Conservation (phyloP, 1,139 yeast species). For the Yamadazyma kanchanaburiensis region DNA sequence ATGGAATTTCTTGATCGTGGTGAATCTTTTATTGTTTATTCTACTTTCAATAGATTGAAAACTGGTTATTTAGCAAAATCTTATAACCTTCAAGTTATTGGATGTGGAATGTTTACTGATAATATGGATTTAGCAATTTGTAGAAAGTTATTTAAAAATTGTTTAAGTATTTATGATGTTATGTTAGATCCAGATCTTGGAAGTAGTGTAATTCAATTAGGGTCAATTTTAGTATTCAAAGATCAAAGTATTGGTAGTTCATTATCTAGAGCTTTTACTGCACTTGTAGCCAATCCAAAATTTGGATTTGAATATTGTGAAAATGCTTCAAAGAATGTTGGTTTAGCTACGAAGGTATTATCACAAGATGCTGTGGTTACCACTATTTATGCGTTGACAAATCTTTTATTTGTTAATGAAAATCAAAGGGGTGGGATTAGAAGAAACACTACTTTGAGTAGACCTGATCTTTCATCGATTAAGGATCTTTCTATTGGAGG, state of each 20-base stretch:
- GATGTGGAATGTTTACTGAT: slow-evolving; percentile 43
- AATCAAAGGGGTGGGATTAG: slow-evolving; percentile 28
- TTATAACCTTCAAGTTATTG: slow-evolving; percentile 37
- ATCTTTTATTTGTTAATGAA: slow-evolving; percentile 61
- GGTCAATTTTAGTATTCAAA: slow-evolving; percentile 49
- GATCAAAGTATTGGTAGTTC: slow-evolving; percentile 45
- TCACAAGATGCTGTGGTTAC: slow-evolving; percentile 83
- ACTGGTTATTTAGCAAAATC: slow-evolving; percentile 42
- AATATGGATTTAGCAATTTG: slow-evolving; percentile 32
- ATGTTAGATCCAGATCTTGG: slow-evolving; percentile 48
- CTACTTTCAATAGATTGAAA: slow-evolving; percentile 35
- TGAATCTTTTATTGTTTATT: slow-evolving; percentile 42
- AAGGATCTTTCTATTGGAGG: slow-evolving; percentile 13
- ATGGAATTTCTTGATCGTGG: slow-evolving; percentile 45
- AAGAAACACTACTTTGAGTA: slow-evolving; percentile 20
- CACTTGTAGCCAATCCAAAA: slow-evolving; percentile 45
- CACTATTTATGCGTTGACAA: slow-evolving; percentile 80
- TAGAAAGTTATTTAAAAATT: slow-evolving; percentile 32
- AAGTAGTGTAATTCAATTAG: slow-evolving; percentile 49
- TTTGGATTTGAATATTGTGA: slow-evolving; percentile 28
- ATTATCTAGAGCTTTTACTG: slow-evolving; percentile 48
- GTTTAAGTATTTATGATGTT: slow-evolving; percentile 38
- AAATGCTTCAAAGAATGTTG: slow-evolving; percentile 39
- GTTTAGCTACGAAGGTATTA: slow-evolving; percentile 43
- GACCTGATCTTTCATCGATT: slow-evolving; percentile 15